Evolutionary conservation across 1,284 basidiomycete species (phyloP), one percentile per base, ranked within the genome.

Genomic region (Tilletia horrida): DNA sequence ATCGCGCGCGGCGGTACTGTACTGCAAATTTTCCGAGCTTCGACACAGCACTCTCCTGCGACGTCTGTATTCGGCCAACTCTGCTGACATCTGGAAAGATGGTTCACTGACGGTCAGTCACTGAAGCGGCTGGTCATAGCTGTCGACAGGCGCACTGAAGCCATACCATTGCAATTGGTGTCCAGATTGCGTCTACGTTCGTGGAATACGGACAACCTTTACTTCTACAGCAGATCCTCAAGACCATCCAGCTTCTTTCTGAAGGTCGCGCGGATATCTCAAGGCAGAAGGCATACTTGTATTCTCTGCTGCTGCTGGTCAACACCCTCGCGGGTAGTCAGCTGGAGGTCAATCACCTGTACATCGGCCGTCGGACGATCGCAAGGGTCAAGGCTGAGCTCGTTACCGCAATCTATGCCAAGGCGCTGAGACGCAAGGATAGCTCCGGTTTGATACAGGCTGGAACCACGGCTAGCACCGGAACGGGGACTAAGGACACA

Each of bases 381-480:
- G 88, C 89, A 13, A 85, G 90, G 23, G 86, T 90, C 25, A 87
- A 89, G 16, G 85, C 87, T 3, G 88, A 90, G 81, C 85, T 93
- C 16, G 92, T 90, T 85, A 86, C 90, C 0, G 85, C 90, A 0
- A 90, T 96, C 66, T 97, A 94, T 77, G 90, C 93, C 81, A 96
- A 96, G 82, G 89, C 93, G 0, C 84, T 96, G 48, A 90, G 90
- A 79, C 85, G 92, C 29, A 90, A 88, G 78, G 92, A 96, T 81
- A 89, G 89, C 67, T 90, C 90, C 0, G 92, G 92, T 0, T 85
- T 92, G 29, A 84, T 90, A 1, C 85, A 83, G 73, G 84, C 14
- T 14, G 16, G 13, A 13, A 31, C 29, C 16, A 11, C 29, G 14
- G 55, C 29, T 3, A 11, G 35, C 6, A 40, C 11, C 35, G 55